Conservation (phyloP, 2,329 filamentous ascomycete genomes). For the Scedosporium apiospermum region DNA sequence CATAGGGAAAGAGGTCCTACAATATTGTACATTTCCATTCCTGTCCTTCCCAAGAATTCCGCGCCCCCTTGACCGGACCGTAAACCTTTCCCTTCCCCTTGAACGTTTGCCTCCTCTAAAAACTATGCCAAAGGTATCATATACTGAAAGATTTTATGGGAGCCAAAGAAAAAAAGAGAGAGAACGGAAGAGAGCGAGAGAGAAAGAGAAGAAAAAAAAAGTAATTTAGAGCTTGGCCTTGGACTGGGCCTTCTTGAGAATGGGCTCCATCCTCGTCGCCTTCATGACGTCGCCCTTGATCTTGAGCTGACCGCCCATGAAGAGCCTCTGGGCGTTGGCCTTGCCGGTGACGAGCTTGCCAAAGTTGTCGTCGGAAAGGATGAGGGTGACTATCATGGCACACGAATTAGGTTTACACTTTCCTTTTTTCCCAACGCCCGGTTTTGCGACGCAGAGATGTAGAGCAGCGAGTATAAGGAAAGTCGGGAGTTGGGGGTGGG, state of each 20-base stretch:
- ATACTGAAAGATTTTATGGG: neutral
- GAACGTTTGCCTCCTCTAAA: neutral
- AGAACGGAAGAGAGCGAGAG: neutral
- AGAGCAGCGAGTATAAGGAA: neutral
- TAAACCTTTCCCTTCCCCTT: neutral
- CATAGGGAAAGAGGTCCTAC: neutral
- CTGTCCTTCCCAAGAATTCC: neutral
- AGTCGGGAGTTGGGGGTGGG: neutral
- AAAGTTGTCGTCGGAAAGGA: constrained; percentile 80
- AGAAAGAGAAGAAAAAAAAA: neutral
- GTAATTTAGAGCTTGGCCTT: constrained; percentile 68
- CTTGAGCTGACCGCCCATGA: constrained; percentile 99
- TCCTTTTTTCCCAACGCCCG: neutral
- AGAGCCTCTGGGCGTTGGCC: constrained; percentile 88
- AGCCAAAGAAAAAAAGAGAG: neutral
- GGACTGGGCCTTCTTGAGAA: constrained; percentile 77
- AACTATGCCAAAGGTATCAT: constrained; percentile 2
- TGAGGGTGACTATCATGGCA: constrained; percentile 60
- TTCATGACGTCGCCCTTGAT: constrained; percentile 98
- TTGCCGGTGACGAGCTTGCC: constrained; percentile 72
- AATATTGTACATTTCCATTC: neutral
- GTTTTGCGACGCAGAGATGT: neutral
- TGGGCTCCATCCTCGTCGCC: constrained; percentile 90
- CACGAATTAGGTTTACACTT: neutral
- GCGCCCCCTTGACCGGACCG: neutral